Evolutionary conservation across 352 stramenopile species (phyloP), one percentile per base, ranked within the genome.

Genomic region (Globisporangium iwayamae): DNA sequence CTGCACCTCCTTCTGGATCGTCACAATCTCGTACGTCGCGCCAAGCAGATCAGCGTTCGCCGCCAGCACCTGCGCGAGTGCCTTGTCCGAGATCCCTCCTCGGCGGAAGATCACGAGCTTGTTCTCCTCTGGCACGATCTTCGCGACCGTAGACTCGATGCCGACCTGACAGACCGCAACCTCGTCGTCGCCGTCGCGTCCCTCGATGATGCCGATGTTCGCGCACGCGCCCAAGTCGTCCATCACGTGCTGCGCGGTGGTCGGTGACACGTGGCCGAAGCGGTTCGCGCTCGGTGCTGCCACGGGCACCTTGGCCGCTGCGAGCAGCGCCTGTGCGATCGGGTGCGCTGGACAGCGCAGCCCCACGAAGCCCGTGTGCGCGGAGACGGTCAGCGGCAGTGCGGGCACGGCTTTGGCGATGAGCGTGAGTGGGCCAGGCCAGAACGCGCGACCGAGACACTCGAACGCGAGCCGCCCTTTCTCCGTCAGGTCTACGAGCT

Each of bases 251-350:
- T 89, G 67, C 4, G 97, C 96, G 8, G 79, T 83, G 9, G 98
- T 99, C 4, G 98, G 97, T 39, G 91, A 98, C 41, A 99, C 97
- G 67, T 99, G 97, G 13, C 97, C 97, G 75, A 99, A 99, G 59
- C 97, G 90, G 71, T 99, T 99, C 10, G 98, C 98, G 73, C 90
- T 98, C 1, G 98, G 98, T 28, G 97, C 98, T 5, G 97, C 97
- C 20, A 99, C 94, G 0, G 98, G 98, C 36, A 99, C 85, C 28
- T 89, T 67, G 4, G 94, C 91, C 38, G 76, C 81, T 28, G 75
- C 73, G 32, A 99, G 85, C 43, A 99, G 72, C 47, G 79, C 74
- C 62, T 91, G 80, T 0, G 97, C 96, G 16, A 99, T 74, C 0
- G 90, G 76, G 72, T 99, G 97, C 25, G 86, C 82, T 0, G 98